Evolutionary conservation across 805 yeast species (phyloP).

Genomic region (Ogataea saltuana): DNA sequence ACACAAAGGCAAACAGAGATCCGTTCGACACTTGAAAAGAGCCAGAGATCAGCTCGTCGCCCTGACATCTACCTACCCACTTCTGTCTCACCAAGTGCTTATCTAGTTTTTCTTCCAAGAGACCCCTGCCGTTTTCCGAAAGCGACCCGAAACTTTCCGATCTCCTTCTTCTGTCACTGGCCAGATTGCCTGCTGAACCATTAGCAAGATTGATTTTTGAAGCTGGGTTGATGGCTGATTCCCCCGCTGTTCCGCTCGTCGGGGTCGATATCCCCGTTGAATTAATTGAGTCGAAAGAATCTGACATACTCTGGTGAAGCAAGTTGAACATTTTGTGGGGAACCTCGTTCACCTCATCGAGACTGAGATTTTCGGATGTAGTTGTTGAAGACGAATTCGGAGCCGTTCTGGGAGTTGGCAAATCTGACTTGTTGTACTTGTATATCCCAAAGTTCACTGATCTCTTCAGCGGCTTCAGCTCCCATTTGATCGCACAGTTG

Average conservation of each 20-base stretch:
- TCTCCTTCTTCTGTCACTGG: constrained; percentile 15
- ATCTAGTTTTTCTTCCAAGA: constrained; percentile 57
- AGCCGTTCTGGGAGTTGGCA: constrained; percentile 14
- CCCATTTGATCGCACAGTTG: constrained; percentile 69
- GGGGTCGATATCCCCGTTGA: constrained; percentile 7
- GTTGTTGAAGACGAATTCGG: constrained; percentile 19
- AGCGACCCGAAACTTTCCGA: constrained; percentile 33
- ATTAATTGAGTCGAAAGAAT: constrained; percentile 25
- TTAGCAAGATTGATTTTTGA: constrained; percentile 1
- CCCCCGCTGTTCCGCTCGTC: constrained; percentile 1
- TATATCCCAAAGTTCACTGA: constrained; percentile 47
- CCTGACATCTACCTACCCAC: constrained; percentile 57
- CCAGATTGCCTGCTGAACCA: not conserved
- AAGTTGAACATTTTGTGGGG: constrained; percentile 31
- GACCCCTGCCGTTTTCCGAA: constrained; percentile 32
- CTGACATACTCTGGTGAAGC: constrained; percentile 21
- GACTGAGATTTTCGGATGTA: constrained; percentile 25
- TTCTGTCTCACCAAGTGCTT: constrained; percentile 50
- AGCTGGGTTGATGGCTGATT: constrained; percentile 1
- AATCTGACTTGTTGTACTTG: constrained; percentile 27
- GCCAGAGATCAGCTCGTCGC: constrained; percentile 66
- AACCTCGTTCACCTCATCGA: constrained; percentile 34
- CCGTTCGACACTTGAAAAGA: constrained; percentile 56
- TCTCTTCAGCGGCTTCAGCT: constrained; percentile 73
- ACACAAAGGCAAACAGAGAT: constrained; percentile 82